Evolutionary conservation across 1,284 basidiomycete species (phyloP).

Genomic region (Puccinia brachypodii): DNA sequence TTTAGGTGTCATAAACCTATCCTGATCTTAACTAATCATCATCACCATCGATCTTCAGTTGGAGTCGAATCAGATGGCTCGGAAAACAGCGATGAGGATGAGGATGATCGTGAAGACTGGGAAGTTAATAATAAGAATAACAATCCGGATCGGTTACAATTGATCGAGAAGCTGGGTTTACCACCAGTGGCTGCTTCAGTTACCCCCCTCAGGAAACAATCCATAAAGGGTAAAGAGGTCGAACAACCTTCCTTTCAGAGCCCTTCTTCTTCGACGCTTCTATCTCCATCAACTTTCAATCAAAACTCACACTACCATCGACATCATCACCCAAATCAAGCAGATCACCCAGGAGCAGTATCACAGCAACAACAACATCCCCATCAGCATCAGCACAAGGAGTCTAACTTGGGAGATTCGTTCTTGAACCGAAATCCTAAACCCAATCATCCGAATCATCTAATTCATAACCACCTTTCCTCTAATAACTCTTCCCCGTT

Average conservation of each 20-base stretch:
- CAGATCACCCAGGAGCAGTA: no score
- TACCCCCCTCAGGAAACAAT: conserved; percentile 18
- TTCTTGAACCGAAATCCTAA: conserved; percentile 23
- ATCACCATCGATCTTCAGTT: not conserved
- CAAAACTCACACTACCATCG: not conserved
- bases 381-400: not conserved
- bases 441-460: not conserved
- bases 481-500: not conserved
- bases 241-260: conserved; percentile 1
- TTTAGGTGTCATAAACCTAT: conserved; percentile 33
- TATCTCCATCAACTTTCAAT: conserved; percentile 23
- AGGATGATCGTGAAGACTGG: not conserved
- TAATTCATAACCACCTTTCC: not conserved
- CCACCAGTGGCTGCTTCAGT: not conserved
- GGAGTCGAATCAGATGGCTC: not conserved
- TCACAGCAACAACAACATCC: not conserved
- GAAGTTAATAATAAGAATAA: not conserved
- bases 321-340: not conserved
- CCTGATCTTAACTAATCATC: not conserved
- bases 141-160: not conserved
- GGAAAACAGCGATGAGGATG: not conserved
- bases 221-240: conserved; percentile 44
- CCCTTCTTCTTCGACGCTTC: not conserved
- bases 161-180: conserved; percentile 41
- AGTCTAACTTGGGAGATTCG: conserved; percentile 2